Conservation (phyloP, 495 filamentous ascomycete species). For the Talaromyces trachyspermus region DNA sequence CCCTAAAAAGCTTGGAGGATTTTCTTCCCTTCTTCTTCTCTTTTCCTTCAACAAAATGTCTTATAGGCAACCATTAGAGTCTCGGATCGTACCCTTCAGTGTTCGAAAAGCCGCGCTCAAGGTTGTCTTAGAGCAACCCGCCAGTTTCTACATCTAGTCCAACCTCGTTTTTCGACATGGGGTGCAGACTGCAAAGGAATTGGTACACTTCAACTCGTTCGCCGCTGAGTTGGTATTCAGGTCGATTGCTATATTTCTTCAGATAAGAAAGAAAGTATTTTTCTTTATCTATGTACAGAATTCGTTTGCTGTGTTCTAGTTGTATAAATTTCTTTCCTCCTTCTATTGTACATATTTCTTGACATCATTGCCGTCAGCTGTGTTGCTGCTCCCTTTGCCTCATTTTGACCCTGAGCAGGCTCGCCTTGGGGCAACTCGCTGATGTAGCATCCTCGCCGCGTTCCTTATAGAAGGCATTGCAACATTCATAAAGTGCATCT, state of each 20-base stretch:
- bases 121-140: conserved; percentile 84
- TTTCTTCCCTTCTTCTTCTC: conserved; percentile 22
- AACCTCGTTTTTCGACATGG: conserved; percentile 43
- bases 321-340: conserved; percentile 9
- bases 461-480: conserved; percentile 76
- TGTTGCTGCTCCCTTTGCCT: conserved; percentile 59
- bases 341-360: background rate
- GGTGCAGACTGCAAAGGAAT: conserved; percentile 44
- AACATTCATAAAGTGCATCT: conserved; percentile 93
- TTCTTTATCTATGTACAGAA: background rate
- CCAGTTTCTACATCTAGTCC: conserved; percentile 64
- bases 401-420: conserved; percentile 75
- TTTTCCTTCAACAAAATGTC: conserved; percentile 70
- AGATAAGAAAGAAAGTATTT: too few relatives aligned
- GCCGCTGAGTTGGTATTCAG: too few relatives aligned
- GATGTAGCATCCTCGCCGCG: conserved; percentile 70
- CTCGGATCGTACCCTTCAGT: conserved; percentile 92
- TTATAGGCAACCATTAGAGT: conserved; percentile 99
- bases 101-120: conserved; percentile 99
- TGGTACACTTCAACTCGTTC: conserved; percentile 30
- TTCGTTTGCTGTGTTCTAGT: conserved; percentile 6
- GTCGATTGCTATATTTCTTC: too few relatives aligned
- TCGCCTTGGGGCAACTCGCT: conserved; percentile 79
- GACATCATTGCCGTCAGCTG: conserved; percentile 5
- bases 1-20: too few relatives aligned